Conservation (phyloP, 495 filamentous ascomycete species). For the Tuber umbilicatum region DNA sequence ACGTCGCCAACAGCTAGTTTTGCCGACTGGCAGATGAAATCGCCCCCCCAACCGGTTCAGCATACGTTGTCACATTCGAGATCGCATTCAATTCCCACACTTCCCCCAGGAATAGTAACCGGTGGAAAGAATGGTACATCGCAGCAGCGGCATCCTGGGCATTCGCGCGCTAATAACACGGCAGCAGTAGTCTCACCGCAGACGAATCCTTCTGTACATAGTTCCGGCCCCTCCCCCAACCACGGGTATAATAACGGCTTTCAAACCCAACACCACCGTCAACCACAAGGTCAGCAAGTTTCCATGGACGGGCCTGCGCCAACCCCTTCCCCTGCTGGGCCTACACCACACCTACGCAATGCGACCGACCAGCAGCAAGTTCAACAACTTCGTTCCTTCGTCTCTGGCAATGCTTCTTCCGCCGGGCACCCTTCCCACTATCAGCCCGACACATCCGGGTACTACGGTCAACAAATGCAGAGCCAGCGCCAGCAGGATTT, state of each 20-base stretch:
- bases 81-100: slow-evolving; percentile 36
- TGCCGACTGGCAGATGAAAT: slow-evolving; percentile 34
- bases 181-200: slow-evolving; percentile 23
- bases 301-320: slow-evolving; percentile 29
- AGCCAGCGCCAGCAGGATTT: slow-evolving; percentile 7
- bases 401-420: slow-evolving; percentile 22
- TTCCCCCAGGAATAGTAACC: slow-evolving; percentile 21
- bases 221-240: slow-evolving; percentile 27
- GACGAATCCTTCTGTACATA: slow-evolving; percentile 27
- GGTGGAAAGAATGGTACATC: slow-evolving; percentile 34
- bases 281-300: slow-evolving; percentile 31
- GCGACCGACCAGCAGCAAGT: slow-evolving; percentile 34
- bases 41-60: slow-evolving; percentile 35
- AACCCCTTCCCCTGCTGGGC: slow-evolving; percentile 17
- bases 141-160: slow-evolving; percentile 33
- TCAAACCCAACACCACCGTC: slow-evolving; percentile 32
- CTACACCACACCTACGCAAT: slow-evolving; percentile 25
- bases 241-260: slow-evolving; percentile 29
- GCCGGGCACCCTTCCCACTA: slow-evolving; percentile 27
- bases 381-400: slow-evolving; percentile 31
- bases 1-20: slow-evolving; percentile 26
- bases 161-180: slow-evolving; percentile 24
- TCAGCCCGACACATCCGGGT: slow-evolving; percentile 21
- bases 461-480: slow-evolving; percentile 26
- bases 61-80: slow-evolving; percentile 38